Percentiles rank a stretch among this genome's conserved stretches.
These are phyloP conservation scores for Blastobotrys niveus DNA, from an alignment of 1,139 yeast species.

Conservation along the genomic window DNA sequence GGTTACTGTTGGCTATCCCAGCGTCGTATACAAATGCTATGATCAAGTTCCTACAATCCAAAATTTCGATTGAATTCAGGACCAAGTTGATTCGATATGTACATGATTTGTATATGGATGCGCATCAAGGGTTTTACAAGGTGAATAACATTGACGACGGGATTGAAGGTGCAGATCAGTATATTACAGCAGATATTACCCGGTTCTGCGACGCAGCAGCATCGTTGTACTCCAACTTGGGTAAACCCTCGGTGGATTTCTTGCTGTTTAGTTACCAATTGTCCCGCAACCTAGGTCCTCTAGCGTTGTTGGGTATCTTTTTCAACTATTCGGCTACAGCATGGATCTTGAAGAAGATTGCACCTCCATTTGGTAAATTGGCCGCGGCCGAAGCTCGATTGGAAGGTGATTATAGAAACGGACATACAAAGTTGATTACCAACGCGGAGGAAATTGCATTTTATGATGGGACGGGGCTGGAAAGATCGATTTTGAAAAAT, in stretches of 20 bases:
- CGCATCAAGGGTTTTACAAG: slow-evolving; percentile 77
- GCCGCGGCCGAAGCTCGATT: slow-evolving; percentile 64
- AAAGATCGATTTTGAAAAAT: slow-evolving; percentile 57
- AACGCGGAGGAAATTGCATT: slow-evolving; percentile 94
- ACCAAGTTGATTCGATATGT: slow-evolving; percentile 78
- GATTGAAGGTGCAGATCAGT: slow-evolving; percentile 56
- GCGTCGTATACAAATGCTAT: slow-evolving; percentile 92
- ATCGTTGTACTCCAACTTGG: slow-evolving; percentile 78
- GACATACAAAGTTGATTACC: slow-evolving; percentile 76
- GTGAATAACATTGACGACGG: slow-evolving; percentile 41
- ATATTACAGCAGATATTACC: slow-evolving; percentile 78
- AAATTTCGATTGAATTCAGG: slow-evolving; percentile 77
- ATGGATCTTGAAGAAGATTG: slow-evolving; percentile 58
- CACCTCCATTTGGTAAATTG: slow-evolving; percentile 83
- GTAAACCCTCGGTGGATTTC: slow-evolving; percentile 85
- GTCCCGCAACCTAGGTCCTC: slow-evolving; percentile 76
- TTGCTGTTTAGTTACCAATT: slow-evolving; percentile 82
- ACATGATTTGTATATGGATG: slow-evolving; percentile 84
- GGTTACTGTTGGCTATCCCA: slow-evolving; percentile 89
- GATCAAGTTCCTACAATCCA: slow-evolving; percentile 71
- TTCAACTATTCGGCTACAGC: slow-evolving; percentile 80
- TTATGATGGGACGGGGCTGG: slow-evolving; percentile 84
- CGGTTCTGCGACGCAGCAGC: slow-evolving; percentile 80
- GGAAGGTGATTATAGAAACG: slow-evolving; percentile 86
- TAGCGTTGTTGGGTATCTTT: slow-evolving; percentile 78